phyloP scores from a whole-genome alignment of 2,329 filamentous ascomycete genomes.

The Ophiocordyceps unilateralis region DNA sequence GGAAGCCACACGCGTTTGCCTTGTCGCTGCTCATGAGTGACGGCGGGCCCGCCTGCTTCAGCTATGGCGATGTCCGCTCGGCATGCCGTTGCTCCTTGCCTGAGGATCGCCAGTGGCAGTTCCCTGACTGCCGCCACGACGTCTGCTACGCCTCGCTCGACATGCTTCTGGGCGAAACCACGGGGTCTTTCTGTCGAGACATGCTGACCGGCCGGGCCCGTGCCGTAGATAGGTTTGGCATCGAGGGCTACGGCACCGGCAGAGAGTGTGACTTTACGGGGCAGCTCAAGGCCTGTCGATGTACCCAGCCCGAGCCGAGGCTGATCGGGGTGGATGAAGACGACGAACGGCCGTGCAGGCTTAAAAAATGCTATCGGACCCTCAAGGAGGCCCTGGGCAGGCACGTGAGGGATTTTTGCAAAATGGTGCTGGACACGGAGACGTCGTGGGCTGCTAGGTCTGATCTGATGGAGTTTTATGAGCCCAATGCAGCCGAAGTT shows the following conservation, averaged over 20 bases:
- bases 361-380: neutral
- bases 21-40: neutral
- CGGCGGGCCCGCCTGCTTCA: neutral
- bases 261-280: neutral
- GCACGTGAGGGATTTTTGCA: neutral
- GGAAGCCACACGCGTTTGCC: neutral
- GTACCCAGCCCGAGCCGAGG: neutral
- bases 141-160: neutral
- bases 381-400: neutral
- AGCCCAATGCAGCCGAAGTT: too few relatives aligned
- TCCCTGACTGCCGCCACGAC: neutral
- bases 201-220: neutral
- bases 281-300: neutral
- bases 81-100: neutral
- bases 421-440: neutral
- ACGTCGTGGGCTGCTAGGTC: neutral
- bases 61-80: neutral
- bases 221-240: neutral
- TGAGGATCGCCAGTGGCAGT: neutral
- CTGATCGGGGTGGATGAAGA: neutral
- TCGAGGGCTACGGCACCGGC: neutral
- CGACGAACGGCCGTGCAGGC: neutral
- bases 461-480: too few relatives aligned
- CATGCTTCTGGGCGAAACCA: neutral
- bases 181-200: neutral